Evolutionary conservation across 257 asterid species (phyloP), one percentile per base, ranked within the genome.

Genomic region (Dorcoceras hygrometricum): DNA sequence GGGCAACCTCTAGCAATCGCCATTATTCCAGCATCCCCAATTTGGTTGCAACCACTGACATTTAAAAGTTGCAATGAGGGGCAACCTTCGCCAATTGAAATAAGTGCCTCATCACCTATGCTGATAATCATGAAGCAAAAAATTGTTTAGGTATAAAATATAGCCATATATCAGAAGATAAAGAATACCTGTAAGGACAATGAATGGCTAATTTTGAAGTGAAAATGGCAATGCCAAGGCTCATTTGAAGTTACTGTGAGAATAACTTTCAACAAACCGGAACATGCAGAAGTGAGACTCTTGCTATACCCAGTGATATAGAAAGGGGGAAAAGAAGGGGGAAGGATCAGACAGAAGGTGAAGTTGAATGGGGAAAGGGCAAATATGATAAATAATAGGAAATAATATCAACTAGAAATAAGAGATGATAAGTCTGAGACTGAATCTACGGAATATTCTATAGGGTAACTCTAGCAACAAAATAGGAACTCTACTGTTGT

Each of bases 1-100:
- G 96, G 96, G 78, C 91, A 82, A 59, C 97, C 97, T 79, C 85
- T 81, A 43, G 95, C 97, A 74, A 89, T 74, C 59, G 98, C 96
- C 62, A 79, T 75, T 58, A 92, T 82, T 74, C 98, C 98, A 76
- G 79, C 86, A 84, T 92, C 91, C 36, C 96, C 87, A 51, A 92
- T 85, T 71, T 86, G 82, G 68, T 86, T 84, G 79, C 97, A 92
- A 62, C 98, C 98, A 68, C 95, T 92, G 57, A 92, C 94, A 76
- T 92, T 87, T 79, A 92, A 69, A 71, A 81, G 83, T 56, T 73
- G 77, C 66, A 43, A 14, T 4, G 87, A 77, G 65, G 92, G 86
- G 81, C 95, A 91, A 74, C 98, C 96, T 73, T 79, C 83, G 65
- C 95, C 95, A 46, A 92, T 78, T 46, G 98, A 81, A 70, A 87